Conservation (phyloP, 2,329 filamentous ascomycete species). For the Talaromyces albobiverticillius region DNA sequence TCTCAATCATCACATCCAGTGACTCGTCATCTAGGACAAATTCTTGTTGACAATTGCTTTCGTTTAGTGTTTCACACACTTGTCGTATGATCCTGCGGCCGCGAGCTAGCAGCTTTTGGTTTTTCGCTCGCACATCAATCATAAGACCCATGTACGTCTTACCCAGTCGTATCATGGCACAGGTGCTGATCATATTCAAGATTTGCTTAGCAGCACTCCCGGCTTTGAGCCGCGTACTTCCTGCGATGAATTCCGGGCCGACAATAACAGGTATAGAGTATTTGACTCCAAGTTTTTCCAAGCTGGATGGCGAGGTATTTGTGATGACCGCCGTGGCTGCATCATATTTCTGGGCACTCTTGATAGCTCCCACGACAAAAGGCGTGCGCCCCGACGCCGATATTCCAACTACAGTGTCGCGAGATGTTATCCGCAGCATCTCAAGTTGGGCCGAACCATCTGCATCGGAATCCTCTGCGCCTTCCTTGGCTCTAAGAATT, state of each 20-base stretch:
- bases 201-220: conserved; percentile 4
- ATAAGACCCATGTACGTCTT: not conserved
- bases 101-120: not conserved
- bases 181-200: conserved; percentile 2
- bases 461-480: not conserved
- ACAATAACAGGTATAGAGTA: not conserved
- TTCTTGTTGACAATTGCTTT: not conserved
- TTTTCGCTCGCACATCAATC: not conserved
- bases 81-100: not conserved
- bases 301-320: not conserved
- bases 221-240: conserved; percentile 5
- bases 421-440: not conserved
- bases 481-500: not conserved
- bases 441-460: not conserved
- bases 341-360: not conserved
- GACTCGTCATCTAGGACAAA: not conserved
- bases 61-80: not conserved
- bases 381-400: not conserved
- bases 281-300: not conserved
- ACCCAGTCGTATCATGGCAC: not conserved
- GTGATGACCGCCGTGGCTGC: not conserved
- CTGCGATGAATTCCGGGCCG: not conserved
- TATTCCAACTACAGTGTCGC: not conserved
- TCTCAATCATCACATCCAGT: not conserved
- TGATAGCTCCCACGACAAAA: not conserved